phyloP scores from a whole-genome alignment of 306 rosid species.

The Glycine tomentella region DNA sequence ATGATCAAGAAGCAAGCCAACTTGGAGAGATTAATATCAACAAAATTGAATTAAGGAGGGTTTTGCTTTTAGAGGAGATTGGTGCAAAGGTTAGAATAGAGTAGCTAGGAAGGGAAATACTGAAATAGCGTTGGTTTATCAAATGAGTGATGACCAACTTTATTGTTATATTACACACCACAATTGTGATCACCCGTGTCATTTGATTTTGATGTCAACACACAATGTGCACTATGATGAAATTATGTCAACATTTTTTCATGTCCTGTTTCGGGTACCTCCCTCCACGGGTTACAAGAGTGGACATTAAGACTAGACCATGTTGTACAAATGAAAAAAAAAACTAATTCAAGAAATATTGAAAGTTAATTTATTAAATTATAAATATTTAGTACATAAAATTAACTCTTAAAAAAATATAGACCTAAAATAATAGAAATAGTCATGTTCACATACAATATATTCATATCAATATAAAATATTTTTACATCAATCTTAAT shows the following conservation, averaged over 20 bases:
- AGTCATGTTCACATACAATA: too few relatives aligned
- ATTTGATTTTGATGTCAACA: conserved; percentile 57
- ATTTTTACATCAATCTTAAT: too few relatives aligned
- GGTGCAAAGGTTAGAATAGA: background rate
- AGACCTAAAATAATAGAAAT: too few relatives aligned
- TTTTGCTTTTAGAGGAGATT: conserved; percentile 23
- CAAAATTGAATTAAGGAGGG: conserved; percentile 1
- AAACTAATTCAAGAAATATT: too few relatives aligned
- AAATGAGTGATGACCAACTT: conserved; percentile 27
- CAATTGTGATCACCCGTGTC: background rate
- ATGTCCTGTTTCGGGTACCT: conserved; percentile 29
- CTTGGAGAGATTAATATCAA: conserved; percentile 20
- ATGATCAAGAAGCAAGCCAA: conserved; percentile 23
- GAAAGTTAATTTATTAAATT: too few relatives aligned
- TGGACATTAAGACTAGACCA: too few relatives aligned
- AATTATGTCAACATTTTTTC: conserved; percentile 68
- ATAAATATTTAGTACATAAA: too few relatives aligned
- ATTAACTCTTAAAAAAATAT: too few relatives aligned
- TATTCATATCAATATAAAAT: too few relatives aligned
- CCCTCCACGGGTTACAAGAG: too few relatives aligned
- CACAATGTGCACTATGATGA: conserved; percentile 30
- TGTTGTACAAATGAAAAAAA: too few relatives aligned
- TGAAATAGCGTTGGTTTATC: background rate
- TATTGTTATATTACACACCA: conserved; percentile 22
- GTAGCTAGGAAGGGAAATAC: background rate